Percentiles rank a stretch among this genome's conserved stretches.
phyloP scores from a whole-genome alignment of 2,329 filamentous ascomycete genomes.

The Fusarium sp. region DNA sequence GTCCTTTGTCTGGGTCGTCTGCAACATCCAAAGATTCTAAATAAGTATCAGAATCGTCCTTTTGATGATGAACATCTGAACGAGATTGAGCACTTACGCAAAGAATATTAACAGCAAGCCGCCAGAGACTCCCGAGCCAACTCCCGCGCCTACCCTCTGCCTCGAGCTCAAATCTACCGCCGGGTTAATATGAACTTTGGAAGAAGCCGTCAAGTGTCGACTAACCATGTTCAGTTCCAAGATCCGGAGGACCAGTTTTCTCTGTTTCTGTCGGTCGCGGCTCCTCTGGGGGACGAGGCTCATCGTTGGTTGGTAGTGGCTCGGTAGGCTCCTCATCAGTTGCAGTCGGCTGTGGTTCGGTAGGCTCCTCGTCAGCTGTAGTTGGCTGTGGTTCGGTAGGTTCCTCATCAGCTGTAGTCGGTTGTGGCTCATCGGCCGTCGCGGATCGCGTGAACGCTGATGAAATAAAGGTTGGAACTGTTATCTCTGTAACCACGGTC shows the following conservation, averaged over 20 bases:
- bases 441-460: no score
- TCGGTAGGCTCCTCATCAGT: background rate
- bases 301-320: background rate
- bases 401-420: no score
- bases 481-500: constrained; percentile 12
- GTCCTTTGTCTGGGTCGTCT: constrained; percentile 1
- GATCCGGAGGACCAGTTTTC: background rate
- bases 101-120: constrained; percentile 36
- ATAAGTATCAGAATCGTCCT: constrained; percentile 4
- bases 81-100: constrained; percentile 5
- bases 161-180: constrained; percentile 13
- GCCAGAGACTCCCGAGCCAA: constrained; percentile 24
- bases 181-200: background rate
- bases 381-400: no score
- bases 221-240: constrained; percentile 31
- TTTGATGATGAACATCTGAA: background rate
- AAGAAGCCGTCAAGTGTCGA: background rate
- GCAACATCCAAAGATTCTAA: constrained; percentile 31
- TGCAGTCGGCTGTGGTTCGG: background rate
- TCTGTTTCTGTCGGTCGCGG: no score
- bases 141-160: constrained; percentile 28
- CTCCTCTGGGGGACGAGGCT: background rate
- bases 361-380: no score
- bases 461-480: background rate
- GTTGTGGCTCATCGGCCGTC: no score